Evolutionary conservation across 495 filamentous ascomycete genomes (phyloP).

Genomic region (Neurospora tetraspora): DNA sequence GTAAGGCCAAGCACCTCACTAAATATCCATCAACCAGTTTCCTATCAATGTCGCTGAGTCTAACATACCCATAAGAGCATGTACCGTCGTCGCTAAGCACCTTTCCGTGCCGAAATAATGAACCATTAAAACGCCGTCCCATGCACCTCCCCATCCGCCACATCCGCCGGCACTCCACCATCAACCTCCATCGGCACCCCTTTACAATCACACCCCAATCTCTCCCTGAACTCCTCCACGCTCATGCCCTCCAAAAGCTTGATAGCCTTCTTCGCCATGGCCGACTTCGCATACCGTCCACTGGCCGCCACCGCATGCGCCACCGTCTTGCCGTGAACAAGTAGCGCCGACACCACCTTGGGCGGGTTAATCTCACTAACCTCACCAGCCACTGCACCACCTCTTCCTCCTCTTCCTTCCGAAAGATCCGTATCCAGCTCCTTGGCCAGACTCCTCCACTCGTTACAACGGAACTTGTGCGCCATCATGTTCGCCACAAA

Average conservation of each 20-base stretch:
- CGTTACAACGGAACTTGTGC: conserved; percentile 34
- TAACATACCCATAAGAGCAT: neutral
- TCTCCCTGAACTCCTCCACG: conserved; percentile 47
- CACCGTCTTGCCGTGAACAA: conserved; percentile 63
- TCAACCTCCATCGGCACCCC: conserved; percentile 2
- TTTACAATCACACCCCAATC: conserved; percentile 55
- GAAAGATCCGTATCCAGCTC: conserved; percentile 1
- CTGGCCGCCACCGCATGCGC: conserved; percentile 52
- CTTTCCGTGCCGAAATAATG: neutral
- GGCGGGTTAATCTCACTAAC: conserved; percentile 30
- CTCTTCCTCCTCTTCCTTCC: neutral
- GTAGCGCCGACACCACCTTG: conserved; percentile 57
- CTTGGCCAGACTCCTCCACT: conserved; percentile 31
- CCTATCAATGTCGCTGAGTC: neutral
- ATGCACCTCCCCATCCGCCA: conserved; percentile 3
- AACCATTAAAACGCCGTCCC: conserved; percentile 5
- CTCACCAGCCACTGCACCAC: conserved; percentile 9
- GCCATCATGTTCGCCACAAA: conserved; percentile 34
- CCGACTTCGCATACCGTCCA: conserved; percentile 61
- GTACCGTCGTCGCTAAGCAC: neutral
- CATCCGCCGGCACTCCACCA: neutral
- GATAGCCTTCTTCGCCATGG: conserved; percentile 59
- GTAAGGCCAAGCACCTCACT: neutral
- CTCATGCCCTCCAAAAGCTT: conserved; percentile 45
- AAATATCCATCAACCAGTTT: neutral